A percentile compares a stretch with the other conserved stretches of the same genome.
Conservation (phyloP, 1,284 basidiomycete species). For the Erythrobasidium hasegawianum region DNA sequence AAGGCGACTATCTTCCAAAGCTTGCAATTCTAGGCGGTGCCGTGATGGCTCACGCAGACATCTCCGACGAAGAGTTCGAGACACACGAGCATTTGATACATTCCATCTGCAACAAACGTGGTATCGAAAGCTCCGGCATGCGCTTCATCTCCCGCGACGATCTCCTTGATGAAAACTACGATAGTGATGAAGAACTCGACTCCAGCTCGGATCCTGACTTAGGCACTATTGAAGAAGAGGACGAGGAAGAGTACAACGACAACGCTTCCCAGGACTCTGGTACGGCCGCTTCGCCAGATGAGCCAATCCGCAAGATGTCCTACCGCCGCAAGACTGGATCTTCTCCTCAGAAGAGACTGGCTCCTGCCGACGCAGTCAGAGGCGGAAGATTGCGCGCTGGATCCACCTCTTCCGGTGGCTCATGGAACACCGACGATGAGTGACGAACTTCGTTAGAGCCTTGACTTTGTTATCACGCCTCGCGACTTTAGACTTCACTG, state of each 20-base stretch:
- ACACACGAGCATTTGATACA: not conserved
- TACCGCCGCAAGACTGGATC: not conserved
- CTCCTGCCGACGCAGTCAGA: too few relatives aligned
- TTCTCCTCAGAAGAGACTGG: not conserved
- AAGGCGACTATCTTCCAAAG: not conserved
- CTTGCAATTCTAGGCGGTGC: not conserved
- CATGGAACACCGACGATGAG: not conserved
- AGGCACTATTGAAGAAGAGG: not conserved
- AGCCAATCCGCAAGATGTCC: slow-evolving; percentile 2
- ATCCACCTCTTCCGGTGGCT: not conserved
- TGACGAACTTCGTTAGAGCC: not conserved
- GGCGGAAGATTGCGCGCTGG: not conserved
- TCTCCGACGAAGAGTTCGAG: not conserved
- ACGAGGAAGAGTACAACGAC: not conserved
- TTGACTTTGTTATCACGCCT: not conserved
- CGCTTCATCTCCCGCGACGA: slow-evolving; percentile 11
- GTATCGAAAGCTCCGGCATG: not conserved
- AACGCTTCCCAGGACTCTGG: not conserved
- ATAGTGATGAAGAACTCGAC: not conserved
- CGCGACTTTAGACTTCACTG: not conserved
- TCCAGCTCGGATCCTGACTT: not conserved
- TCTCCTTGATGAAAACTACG: not conserved
- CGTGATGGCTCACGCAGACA: not conserved
- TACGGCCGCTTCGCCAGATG: not conserved
- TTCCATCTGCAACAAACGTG: not conserved